These are phyloP conservation scores for Plasmodium inui DNA, from an alignment of 169 alveolate genomes.

Conservation along the genomic window DNA sequence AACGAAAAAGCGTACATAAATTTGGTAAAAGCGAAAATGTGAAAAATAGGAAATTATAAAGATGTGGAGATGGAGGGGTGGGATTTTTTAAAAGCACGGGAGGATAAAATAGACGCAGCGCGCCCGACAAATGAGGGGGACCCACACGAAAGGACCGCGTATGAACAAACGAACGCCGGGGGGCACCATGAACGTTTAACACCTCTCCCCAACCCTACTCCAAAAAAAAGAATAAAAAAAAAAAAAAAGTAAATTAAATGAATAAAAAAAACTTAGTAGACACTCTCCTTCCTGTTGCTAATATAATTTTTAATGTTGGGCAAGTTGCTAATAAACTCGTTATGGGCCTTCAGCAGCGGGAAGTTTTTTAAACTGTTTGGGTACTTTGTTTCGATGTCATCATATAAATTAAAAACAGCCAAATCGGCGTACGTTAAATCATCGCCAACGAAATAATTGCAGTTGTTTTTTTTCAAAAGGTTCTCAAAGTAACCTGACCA, in stretches of 20 bases:
- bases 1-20: neutral
- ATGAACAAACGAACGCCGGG: neutral
- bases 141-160: neutral
- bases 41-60: neutral
- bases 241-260: neutral
- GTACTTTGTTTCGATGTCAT: constrained; percentile 61
- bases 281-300: constrained; percentile 56
- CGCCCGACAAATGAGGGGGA: neutral
- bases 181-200: neutral
- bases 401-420: constrained; percentile 73
- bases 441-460: constrained; percentile 59
- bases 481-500: constrained; percentile 72
- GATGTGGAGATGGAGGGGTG: neutral
- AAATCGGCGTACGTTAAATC: constrained; percentile 64
- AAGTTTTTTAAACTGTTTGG: constrained; percentile 64
- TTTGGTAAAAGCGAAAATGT: neutral
- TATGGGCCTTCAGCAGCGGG: constrained; percentile 53
- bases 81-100: neutral
- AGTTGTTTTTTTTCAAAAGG: constrained; percentile 40
- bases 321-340: constrained; percentile 47
- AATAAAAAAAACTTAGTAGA: constrained; percentile 8
- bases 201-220: neutral
- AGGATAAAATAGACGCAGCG: neutral
- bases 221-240: neutral
- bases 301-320: constrained; percentile 67